These are phyloP conservation scores for Salix koriyanagi DNA, from an alignment of 345 rosid genomes.

Conservation along the genomic window DNA sequence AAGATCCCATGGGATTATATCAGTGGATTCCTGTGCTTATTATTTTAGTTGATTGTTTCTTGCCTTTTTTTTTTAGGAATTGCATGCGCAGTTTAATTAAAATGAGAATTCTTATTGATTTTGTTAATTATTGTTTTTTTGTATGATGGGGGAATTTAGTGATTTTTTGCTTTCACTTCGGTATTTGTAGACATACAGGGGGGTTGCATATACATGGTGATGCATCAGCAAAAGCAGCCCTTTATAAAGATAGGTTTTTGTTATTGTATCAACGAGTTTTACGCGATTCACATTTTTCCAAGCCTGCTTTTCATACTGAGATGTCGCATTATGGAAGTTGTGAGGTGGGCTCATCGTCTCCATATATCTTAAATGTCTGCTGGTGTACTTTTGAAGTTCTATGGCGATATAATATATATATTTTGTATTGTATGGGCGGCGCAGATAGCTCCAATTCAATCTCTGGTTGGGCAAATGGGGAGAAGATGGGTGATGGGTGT, in stretches of 20 bases:
- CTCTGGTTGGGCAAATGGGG: conserved; percentile 67
- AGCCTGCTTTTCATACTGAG: conserved; percentile 68
- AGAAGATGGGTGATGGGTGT: conserved; percentile 95
- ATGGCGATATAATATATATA: neutral
- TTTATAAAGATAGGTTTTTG: conserved; percentile 73
- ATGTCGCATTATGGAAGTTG: conserved; percentile 53
- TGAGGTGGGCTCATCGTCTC: conserved; percentile 46
- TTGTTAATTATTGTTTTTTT: neutral
- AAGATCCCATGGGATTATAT: no score
- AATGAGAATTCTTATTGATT: neutral
- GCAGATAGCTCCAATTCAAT: conserved; percentile 82
- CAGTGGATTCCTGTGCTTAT: no score
- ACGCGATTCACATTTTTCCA: conserved; percentile 70
- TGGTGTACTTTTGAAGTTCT: neutral
- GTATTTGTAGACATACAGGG: conserved; percentile 46
- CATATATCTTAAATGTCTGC: neutral
- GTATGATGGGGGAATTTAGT: neutral
- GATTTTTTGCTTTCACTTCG: neutral
- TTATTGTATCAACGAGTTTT: conserved; percentile 75
- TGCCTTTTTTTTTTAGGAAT: neutral
- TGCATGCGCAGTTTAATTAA: no score
- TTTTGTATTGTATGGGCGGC: neutral
- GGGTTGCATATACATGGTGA: conserved; percentile 67
- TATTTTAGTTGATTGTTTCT: neutral
- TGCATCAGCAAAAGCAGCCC: conserved; percentile 62